phyloP scores from a whole-genome alignment of 169 alveolate genomes.

The Perkinsus chesapeaki region DNA sequence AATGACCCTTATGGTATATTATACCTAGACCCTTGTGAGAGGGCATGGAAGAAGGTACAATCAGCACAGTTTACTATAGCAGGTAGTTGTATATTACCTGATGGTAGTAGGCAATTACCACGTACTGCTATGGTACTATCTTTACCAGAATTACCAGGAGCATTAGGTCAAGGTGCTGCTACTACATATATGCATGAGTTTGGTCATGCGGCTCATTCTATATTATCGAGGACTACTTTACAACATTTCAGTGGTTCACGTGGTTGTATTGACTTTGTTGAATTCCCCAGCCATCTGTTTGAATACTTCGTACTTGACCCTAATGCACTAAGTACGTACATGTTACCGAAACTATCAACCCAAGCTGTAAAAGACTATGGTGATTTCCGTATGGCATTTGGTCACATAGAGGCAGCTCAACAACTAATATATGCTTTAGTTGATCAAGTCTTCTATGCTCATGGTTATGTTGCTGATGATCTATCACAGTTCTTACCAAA shows the following conservation, averaged over 20 bases:
- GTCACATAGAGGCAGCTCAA: conserved; percentile 22
- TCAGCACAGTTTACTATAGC: conserved; percentile 27
- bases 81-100: background rate
- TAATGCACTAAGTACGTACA: background rate
- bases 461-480: background rate
- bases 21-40: conserved; percentile 19
- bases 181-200: conserved; percentile 22
- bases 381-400: background rate
- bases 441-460: conserved; percentile 21
- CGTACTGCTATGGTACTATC: background rate
- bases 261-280: conserved; percentile 33
- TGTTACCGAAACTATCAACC: background rate
- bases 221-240: conserved; percentile 37
- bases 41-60: conserved; percentile 16
- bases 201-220: conserved; percentile 31
- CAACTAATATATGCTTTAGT: conserved; percentile 20
- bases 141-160: background rate
- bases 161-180: background rate
- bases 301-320: conserved; percentile 15
- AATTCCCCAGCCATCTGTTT: conserved; percentile 24
- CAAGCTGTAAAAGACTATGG: background rate
- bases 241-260: conserved; percentile 37
- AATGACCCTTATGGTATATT: conserved; percentile 6
- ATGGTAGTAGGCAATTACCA: background rate
- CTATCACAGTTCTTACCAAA: background rate